Evolutionary conservation across 2,329 filamentous ascomycete species (phyloP), one percentile per base, ranked within the genome.

Genomic region (Dendryphion nanum): DNA sequence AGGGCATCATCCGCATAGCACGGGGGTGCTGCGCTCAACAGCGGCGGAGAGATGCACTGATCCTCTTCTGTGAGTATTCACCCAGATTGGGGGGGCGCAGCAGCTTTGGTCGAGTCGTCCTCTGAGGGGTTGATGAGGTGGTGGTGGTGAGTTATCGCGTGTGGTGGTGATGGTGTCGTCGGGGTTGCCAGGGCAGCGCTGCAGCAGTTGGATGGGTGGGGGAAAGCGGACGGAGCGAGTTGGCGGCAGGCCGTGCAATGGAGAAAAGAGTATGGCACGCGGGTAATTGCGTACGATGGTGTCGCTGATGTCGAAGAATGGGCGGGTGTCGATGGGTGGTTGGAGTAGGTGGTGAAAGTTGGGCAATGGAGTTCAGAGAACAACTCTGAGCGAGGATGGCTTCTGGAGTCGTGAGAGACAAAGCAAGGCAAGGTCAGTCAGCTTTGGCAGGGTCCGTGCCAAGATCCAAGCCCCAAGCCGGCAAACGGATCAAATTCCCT

Each of bases 1-100:
- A 70, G 62, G 75, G 73, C 75, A 78, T 78, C 49, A 62, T 64
- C 51, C 54, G 59, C 45, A 53, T 59, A 52, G 59, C 57, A 58
- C 63, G 51, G 46, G 58, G 48, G 38, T n/a, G 55, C 57, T 38
- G 60, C 51, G 47, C 54, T 53, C 55, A 55, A 56, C 51, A 54
- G 52, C 41, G 52, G 55, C 41, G 47, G 51, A 47, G 53, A 43
- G 50, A 51, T 42, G 45, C 51, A 50, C 52, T 53, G 37, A n/a
- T n/a, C n/a, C n/a, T n/a, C n/a, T n/a, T n/a, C n/a, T n/a, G n/a
- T n/a, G n/a, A n/a, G n/a, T n/a, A n/a, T n/a, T n/a, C n/a, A n/a
- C n/a, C n/a, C n/a, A n/a, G n/a, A n/a, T 47, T 42, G 51, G 29
- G 15, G 29, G 40, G 48, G 51, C 51, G 52, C 49, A 36, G 52